phyloP scores from a whole-genome alignment of 768 basidiomycete species.

The Amanita brunnescens region DNA sequence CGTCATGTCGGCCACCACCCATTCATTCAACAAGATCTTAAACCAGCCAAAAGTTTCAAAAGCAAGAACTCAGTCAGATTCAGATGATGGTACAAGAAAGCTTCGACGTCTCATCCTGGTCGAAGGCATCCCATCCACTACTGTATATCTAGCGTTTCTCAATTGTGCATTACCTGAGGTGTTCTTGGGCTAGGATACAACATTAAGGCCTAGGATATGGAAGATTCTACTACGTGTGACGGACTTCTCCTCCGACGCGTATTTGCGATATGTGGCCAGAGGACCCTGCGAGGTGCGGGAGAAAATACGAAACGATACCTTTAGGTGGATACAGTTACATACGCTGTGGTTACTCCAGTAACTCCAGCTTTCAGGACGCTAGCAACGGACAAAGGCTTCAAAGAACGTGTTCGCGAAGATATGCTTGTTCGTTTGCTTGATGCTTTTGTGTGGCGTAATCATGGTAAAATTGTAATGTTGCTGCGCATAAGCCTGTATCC shows the following conservation, averaged over 20 bases:
- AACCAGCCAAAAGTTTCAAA: constrained; percentile 64
- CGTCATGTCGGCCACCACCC: constrained; percentile 37
- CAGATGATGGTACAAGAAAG: constrained; percentile 78
- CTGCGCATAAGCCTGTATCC: neutral
- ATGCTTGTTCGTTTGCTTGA: constrained; percentile 95
- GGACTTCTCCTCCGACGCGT: constrained; percentile 66
- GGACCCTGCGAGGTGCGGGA: constrained; percentile 84
- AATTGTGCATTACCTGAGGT: neutral
- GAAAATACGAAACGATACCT: constrained; percentile 95
- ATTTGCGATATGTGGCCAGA: constrained; percentile 68
- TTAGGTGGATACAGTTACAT: constrained; percentile 46
- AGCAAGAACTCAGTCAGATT: constrained; percentile 49
- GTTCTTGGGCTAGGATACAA: constrained; percentile 51
- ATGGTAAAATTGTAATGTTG: constrained; percentile 39
- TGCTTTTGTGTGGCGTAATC: constrained; percentile 95
- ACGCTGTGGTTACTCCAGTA: neutral
- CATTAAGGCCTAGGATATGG: constrained; percentile 89
- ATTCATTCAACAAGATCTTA: constrained; percentile 76
- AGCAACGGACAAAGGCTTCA: constrained; percentile 96
- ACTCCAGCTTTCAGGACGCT: constrained; percentile 50
- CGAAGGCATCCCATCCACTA: constrained; percentile 77
- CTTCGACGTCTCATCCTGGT: constrained; percentile 81
- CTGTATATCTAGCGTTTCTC: constrained; percentile 36
- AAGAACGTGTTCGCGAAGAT: constrained; percentile 92
- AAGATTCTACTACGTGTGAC: constrained; percentile 84